These are phyloP conservation scores for Collybia sp. DNA, from an alignment of 768 basidiomycete species.

Conservation along the genomic window DNA sequence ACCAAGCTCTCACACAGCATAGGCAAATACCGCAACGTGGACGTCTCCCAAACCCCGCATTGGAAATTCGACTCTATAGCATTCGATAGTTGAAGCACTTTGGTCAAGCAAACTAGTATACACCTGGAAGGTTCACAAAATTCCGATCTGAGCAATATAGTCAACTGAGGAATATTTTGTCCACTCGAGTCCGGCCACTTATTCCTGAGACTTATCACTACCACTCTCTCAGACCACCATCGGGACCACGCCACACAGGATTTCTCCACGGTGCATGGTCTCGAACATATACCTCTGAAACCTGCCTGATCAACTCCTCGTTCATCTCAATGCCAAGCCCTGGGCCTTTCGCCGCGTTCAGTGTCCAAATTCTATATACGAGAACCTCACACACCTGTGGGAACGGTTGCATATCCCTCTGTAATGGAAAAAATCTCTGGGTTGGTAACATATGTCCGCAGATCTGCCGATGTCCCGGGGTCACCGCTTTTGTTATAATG, in stretches of 20 bases:
- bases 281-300: conserved; percentile 27
- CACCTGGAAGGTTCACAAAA: no score
- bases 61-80: no score
- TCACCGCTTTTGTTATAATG: conserved; percentile 53
- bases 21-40: no score
- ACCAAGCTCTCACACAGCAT: no score
- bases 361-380: background rate
- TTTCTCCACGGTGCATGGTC: conserved; percentile 46
- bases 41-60: no score
- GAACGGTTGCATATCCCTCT: conserved; percentile 43
- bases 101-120: no score
- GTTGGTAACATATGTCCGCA: conserved; percentile 54
- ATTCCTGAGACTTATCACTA: conserved; percentile 12
- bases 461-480: conserved; percentile 34
- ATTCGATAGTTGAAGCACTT: no score
- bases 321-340: conserved; percentile 63
- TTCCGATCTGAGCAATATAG: no score
- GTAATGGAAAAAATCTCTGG: conserved; percentile 48
- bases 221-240: conserved; percentile 54
- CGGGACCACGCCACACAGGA: conserved; percentile 50
- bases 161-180: no score
- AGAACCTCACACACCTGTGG: conserved; percentile 25
- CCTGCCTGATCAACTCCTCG: conserved; percentile 43
- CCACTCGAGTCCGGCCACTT: background rate
- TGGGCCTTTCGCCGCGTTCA: conserved; percentile 28